Base-by-base conservation (phyloP, 2,329 filamentous ascomycete species). In the Colletotrichum falcatum region DNA sequence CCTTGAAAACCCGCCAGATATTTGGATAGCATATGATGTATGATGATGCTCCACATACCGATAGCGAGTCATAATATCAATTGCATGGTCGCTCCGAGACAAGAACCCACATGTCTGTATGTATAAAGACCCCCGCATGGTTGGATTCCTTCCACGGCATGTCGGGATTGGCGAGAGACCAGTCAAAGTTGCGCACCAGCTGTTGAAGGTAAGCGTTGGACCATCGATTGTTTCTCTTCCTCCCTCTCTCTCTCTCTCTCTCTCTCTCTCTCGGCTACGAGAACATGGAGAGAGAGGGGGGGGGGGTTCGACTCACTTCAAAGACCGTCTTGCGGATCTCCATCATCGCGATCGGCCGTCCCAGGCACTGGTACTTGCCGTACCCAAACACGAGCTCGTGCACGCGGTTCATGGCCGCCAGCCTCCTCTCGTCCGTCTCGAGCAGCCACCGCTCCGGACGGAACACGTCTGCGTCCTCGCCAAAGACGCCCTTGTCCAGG, bases 401-500 rank as follows among this genome's bases (percentile, higher is more conserved):
- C 0, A 80, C 81, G 0, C 75, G 74, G 26, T 78, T 73, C 79
- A 84, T 85, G 0, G 72, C 74, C 35, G 70, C 77, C 20, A 81
- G 71, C 46, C 79, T 75, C 0, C 76, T 76, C 1, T 74, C 74
- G 0, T 78, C 75, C 5, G 76, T 77, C 11, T 67, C 70, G 1
- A 91, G 78, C 85, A 91, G 78, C 81, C 88, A 90, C 30, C 89
- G 78, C 74, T 91, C 88, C 0, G 89, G 89, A 4, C 85, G 78
- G 74, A 87, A 92, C 0, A 76, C 75, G 53, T 89, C 84, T 0
- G 86, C 84, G 72, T 91, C 86, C 0, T 81, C 75, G 1, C 89
- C 89, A 70, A 90, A 91, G 9, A 90, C 77, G 30, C 87, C 83
- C 7, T 83, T 81, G 5, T 86, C 81, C 0, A 86, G 83, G 73